Evolutionary conservation across 768 basidiomycete genomes (phyloP).

Genomic region (Agaricus blazei): DNA sequence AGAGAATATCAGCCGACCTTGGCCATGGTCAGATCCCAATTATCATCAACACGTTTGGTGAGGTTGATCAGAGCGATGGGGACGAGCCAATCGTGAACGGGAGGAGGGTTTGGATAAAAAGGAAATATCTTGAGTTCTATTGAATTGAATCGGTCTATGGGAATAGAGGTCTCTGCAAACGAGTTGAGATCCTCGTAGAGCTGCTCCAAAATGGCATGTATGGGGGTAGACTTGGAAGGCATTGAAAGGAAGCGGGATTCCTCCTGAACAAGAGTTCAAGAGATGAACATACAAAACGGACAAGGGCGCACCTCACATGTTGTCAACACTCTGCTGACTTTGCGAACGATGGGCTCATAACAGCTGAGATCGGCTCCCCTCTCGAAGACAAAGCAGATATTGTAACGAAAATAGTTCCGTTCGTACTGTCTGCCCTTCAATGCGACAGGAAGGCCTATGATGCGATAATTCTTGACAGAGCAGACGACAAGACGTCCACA

Average conservation of each 20-base stretch:
- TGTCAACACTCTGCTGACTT: constrained; percentile 85
- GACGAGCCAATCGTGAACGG: constrained; percentile 92
- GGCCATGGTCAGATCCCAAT: constrained; percentile 94
- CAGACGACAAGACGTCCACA: constrained; percentile 89
- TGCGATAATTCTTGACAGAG: constrained; percentile 72
- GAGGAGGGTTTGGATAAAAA: constrained; percentile 90
- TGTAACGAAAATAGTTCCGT: constrained; percentile 88
- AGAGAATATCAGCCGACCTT: constrained; percentile 45
- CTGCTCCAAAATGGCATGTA: constrained; percentile 88
- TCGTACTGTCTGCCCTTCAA: constrained; percentile 64
- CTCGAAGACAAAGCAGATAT: constrained; percentile 95
- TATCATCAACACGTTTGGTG: constrained; percentile 73
- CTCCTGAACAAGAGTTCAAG: constrained; percentile 43
- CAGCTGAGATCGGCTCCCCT: constrained; percentile 87
- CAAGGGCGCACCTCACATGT: constrained; percentile 72
- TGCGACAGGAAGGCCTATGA: constrained; percentile 89
- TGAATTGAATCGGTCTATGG: constrained; percentile 87
- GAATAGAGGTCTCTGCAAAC: constrained; percentile 93
- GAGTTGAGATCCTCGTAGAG: constrained; percentile 97
- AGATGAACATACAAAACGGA: constrained; percentile 1
- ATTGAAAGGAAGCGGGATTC: constrained; percentile 87
- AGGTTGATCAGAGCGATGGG: constrained; percentile 87
- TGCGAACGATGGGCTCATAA: constrained; percentile 93
- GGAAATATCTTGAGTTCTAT: constrained; percentile 96
- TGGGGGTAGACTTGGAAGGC: constrained; percentile 55